Base-by-base conservation (phyloP, 331 rosid species). In the Rosa hybrid region DNA sequence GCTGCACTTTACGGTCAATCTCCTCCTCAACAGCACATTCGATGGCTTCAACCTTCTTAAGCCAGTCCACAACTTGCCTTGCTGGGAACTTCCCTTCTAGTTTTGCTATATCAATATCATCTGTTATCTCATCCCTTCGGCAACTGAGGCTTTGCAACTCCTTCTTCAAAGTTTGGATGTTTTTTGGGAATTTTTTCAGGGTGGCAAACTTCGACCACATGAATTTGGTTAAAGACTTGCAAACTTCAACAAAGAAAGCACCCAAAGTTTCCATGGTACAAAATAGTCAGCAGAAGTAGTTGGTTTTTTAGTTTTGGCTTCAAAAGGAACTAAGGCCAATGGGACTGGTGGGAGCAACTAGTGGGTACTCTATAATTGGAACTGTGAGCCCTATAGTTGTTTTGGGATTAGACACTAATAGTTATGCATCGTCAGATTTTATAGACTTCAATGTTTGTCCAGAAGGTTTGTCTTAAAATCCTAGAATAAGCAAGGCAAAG, bases 81-180 rank as follows among this genome's bases (percentile, higher is more conserved):
- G 75, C 27, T 20, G 75, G 68, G 12, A 2, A 30, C 75, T 68
- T 51, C 48, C 82, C 76, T 70, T 78, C 82, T 23, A 70, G n/a
- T 44, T 30, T 44, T 27, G 34, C 68, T 6, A 78, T 1, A 10
- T 56, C 16, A 12, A 78, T 20, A 23, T 70, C 68, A 11, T 78
- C 71, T 14, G n/a, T 70, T 23, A 11, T 56, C 0, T 7, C 70
- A 25, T 44, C 34, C 59, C 54, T 57, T 27, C 50, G 34, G n/a
- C 21, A 20, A 42, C 34, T 54, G 20, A 78, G 76, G 54, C 30
- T 69, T 30, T 69, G 76, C 14, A 4, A 5, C 41, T 78, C 82
- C 6, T 56, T 11, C 7, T 44, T 59, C 82, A 70, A 20, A 56
- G 62, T 54, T 2, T 70, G 68, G 71, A 56, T 57, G 53, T 78